Conservation (phyloP, 2,329 filamentous ascomycete species). For the Penicillium concentricum region DNA sequence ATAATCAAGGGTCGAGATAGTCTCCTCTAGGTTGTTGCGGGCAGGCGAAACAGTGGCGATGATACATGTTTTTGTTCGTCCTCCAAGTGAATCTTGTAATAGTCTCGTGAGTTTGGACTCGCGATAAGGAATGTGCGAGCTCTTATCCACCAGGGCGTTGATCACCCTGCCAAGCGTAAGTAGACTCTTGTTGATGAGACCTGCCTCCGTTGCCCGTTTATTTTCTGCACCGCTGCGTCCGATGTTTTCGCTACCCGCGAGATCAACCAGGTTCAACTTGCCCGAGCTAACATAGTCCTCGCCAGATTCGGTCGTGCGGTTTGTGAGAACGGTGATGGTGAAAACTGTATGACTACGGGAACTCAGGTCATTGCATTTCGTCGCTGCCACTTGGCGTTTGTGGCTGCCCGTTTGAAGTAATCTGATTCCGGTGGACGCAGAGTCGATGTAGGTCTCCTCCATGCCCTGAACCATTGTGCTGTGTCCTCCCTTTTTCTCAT, state of each 20-base stretch:
- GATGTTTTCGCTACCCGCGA: conserved; percentile 97
- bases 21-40: conserved; percentile 94
- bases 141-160: conserved; percentile 90
- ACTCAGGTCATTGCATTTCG: conserved; percentile 98
- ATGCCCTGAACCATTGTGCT: conserved; percentile 91
- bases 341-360: conserved; percentile 97
- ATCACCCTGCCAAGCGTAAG: conserved; percentile 94
- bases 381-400: conserved; percentile 96
- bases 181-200: conserved; percentile 96
- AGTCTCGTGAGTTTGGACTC: conserved; percentile 95
- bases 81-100: conserved; percentile 93
- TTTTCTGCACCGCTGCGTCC: conserved; percentile 96
- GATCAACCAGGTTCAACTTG: conserved; percentile 93
- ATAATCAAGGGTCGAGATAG: conserved; percentile 96
- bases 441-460: conserved; percentile 93
- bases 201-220: conserved; percentile 92
- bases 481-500: conserved; percentile 75
- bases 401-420: conserved; percentile 85
- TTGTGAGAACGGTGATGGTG: conserved; percentile 89
- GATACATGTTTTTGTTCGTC: conserved; percentile 95
- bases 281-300: conserved; percentile 89
- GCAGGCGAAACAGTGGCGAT: conserved; percentile 95
- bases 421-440: conserved; percentile 79
- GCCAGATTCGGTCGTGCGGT: conserved; percentile 74
- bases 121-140: conserved; percentile 82